phyloP scores from a whole-genome alignment of 805 yeast genomes.

The Kazachstania kunashirensis region DNA sequence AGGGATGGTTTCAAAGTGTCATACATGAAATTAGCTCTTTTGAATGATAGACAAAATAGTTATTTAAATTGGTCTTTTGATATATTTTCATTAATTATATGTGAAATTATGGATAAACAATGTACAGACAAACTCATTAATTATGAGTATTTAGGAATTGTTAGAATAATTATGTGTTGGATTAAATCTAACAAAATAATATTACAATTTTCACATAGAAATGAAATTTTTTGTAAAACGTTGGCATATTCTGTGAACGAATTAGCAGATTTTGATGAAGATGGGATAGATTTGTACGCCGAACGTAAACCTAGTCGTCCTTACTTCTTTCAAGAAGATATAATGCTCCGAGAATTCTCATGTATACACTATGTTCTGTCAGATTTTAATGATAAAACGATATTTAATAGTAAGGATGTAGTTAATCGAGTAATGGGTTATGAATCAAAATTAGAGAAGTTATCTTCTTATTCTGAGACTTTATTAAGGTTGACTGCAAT shows the following conservation, averaged over 20 bases:
- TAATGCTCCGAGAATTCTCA: constrained; percentile 9
- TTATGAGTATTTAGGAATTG: constrained; percentile 25
- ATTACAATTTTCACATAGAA: constrained; percentile 25
- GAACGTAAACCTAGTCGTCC: constrained; percentile 9
- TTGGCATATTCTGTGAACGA: constrained; percentile 21
- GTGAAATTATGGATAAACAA: constrained; percentile 1
- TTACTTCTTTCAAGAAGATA: constrained; percentile 14
- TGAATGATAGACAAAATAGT: background rate
- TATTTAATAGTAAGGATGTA: constrained; percentile 5
- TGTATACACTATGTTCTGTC: constrained; percentile 8
- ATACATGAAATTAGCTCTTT: background rate
- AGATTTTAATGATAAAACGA: constrained; percentile 13
- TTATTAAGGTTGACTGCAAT: constrained; percentile 8
- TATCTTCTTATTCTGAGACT: constrained; percentile 7
- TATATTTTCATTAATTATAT: background rate
- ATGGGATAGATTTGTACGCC: background rate
- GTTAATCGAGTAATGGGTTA: constrained; percentile 8
- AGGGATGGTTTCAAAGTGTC: background rate
- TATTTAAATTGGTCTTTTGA: background rate
- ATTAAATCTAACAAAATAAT: constrained; percentile 38
- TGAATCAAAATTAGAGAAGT: constrained; percentile 1
- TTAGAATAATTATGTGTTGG: constrained; percentile 48
- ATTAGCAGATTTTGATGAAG: constrained; percentile 8
- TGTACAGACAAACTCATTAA: constrained; percentile 12
- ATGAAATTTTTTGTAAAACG: constrained; percentile 20